Percentiles rank a stretch among this genome's conserved stretches.
phyloP scores from a whole-genome alignment of 352 stramenopile species.

The Aphanomyces invadans region DNA sequence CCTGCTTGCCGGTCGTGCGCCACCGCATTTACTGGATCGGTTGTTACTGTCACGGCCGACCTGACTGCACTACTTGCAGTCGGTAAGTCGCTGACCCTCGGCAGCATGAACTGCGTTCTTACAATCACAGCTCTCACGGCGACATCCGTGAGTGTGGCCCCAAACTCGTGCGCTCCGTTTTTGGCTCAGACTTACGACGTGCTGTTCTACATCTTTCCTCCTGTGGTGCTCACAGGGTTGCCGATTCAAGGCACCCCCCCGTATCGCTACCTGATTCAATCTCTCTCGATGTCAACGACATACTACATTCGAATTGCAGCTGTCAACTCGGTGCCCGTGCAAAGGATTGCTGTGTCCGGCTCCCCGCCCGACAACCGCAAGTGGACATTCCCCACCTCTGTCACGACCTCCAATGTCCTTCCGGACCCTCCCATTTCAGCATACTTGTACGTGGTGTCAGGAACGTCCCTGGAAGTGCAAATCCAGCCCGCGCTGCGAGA shows the following conservation, averaged over 20 bases:
- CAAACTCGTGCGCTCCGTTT: conserved; percentile 40
- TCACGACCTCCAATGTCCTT: conserved; percentile 72
- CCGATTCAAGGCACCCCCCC: conserved; percentile 69
- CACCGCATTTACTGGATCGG: conserved; percentile 32
- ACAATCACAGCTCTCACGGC: conserved; percentile 28
- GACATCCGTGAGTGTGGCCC: conserved; percentile 26
- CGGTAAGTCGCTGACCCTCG: conserved; percentile 46
- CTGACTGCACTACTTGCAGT: conserved; percentile 26
- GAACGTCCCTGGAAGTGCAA: conserved; percentile 59
- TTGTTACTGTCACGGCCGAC: conserved; percentile 34
- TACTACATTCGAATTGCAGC: conserved; percentile 92
- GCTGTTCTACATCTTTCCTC: conserved; percentile 53
- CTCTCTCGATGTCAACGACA: conserved; percentile 46
- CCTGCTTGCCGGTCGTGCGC: conserved; percentile 44
- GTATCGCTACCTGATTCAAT: conserved; percentile 69
- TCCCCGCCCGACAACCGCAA: conserved; percentile 85
- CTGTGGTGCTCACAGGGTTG: conserved; percentile 41
- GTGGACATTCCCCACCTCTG: conserved; percentile 78
- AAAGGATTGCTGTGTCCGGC: conserved; percentile 72
- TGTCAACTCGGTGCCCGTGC: conserved; percentile 81
- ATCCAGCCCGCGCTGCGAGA: conserved; percentile 61
- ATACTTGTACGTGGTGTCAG: conserved; percentile 48
- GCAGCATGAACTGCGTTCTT: conserved; percentile 43
- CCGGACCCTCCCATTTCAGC: conserved; percentile 63
- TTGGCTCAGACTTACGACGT: conserved; percentile 39